A percentile compares a stretch with the other conserved stretches of the same genome.
Evolutionary conservation across 805 yeast genomes (phyloP).

Genomic region (Cyberlindnera mrakii): DNA sequence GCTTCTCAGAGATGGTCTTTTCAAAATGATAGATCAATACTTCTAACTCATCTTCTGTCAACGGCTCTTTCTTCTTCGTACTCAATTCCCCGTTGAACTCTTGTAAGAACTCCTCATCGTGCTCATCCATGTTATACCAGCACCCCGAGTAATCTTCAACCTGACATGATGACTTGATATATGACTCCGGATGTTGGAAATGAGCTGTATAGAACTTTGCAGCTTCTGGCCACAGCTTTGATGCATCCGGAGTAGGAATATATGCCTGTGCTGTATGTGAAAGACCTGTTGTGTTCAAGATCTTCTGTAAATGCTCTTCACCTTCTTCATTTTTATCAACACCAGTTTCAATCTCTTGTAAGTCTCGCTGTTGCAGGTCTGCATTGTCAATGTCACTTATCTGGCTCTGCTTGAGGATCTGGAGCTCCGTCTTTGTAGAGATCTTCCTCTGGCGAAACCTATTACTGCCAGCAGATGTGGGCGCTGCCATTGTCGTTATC

Average conservation of each 20-base stretch:
- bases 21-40: slow-evolving; percentile 69
- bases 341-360: slow-evolving; percentile 91
- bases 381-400: slow-evolving; percentile 74
- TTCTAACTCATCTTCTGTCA: slow-evolving; percentile 86
- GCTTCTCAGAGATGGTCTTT: slow-evolving; percentile 65
- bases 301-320: slow-evolving; percentile 91
- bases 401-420: slow-evolving; percentile 71
- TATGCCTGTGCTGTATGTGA: slow-evolving; percentile 39
- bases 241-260: slow-evolving; percentile 96
- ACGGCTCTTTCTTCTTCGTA: slow-evolving; percentile 18
- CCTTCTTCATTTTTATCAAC: slow-evolving; percentile 97
- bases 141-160: slow-evolving; percentile 93
- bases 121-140: slow-evolving; percentile 85
- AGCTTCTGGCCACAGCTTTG: slow-evolving; percentile 75
- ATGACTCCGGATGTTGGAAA: slow-evolving; percentile 68
- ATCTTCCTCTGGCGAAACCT: slow-evolving; percentile 92
- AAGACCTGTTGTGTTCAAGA: slow-evolving; percentile 72
- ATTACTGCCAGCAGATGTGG: slow-evolving; percentile 21
- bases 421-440: slow-evolving; percentile 82
- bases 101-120: slow-evolving; percentile 63
- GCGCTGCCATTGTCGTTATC: slow-evolving; percentile 6
- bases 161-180: slow-evolving; percentile 86
- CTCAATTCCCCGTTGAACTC: slow-evolving; percentile 31
- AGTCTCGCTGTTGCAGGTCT: slow-evolving; percentile 70
- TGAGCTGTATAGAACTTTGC: slow-evolving; percentile 59